These are phyloP conservation scores for Wickerhamiella kurtzmanii DNA, from an alignment of 805 yeast species.

Conservation along the genomic window DNA sequence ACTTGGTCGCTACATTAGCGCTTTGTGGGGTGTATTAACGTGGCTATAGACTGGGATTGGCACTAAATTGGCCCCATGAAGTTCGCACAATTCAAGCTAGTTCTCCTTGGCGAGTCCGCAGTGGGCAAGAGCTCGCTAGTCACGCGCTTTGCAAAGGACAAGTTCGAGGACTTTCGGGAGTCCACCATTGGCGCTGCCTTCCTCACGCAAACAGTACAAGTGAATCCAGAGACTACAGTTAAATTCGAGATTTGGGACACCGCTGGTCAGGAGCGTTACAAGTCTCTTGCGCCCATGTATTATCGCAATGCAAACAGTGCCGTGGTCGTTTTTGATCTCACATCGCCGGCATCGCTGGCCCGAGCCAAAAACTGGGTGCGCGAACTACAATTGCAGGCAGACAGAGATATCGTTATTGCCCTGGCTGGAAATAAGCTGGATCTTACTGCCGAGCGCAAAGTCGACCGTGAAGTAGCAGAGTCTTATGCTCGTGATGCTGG, in stretches of 20 bases:
- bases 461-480: conserved; percentile 29
- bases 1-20: background rate
- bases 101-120: conserved; percentile 65
- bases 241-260: conserved; percentile 65
- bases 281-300: conserved; percentile 71
- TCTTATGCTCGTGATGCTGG: conserved; percentile 44
- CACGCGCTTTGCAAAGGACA: conserved; percentile 56
- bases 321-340: conserved; percentile 73
- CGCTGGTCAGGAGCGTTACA: conserved; percentile 88
- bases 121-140: conserved; percentile 75
- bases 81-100: conserved; percentile 50
- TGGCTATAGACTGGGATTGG: background rate
- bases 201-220: conserved; percentile 59
- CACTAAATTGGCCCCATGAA: conserved; percentile 10
- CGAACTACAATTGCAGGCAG: conserved; percentile 77
- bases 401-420: conserved; percentile 59
- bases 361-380: conserved; percentile 85
- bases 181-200: conserved; percentile 99
- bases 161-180: conserved; percentile 66
- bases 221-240: conserved; percentile 31
- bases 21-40: background rate
- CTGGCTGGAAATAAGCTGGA: conserved; percentile 82
- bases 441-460: conserved; percentile 33
- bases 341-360: conserved; percentile 50
- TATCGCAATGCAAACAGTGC: conserved; percentile 75